phyloP scores from a whole-genome alignment of 768 basidiomycete species.

The Pleurotus djamor region DNA sequence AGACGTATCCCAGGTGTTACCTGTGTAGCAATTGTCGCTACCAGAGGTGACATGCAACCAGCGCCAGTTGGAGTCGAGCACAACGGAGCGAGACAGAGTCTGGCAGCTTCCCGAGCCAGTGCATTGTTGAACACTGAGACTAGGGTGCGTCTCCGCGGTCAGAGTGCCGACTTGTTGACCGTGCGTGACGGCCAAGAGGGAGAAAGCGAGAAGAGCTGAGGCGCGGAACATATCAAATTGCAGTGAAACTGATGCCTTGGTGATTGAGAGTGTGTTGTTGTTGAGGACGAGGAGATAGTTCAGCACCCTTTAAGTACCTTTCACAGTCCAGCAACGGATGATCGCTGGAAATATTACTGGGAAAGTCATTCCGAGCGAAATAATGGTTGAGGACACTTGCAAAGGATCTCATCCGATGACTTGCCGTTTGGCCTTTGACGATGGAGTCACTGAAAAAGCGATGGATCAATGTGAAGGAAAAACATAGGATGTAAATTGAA shows the following conservation, averaged over 20 bases:
- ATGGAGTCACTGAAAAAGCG: neutral
- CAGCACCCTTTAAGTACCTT: neutral
- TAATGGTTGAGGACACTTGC: too few species aligned
- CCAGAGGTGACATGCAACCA: slow-evolving; percentile 28
- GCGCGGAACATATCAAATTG: slow-evolving; percentile 18
- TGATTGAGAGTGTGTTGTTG: neutral
- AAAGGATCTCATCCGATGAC: neutral
- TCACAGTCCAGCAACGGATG: neutral
- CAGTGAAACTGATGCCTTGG: slow-evolving; percentile 1
- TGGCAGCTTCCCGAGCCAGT: slow-evolving; percentile 30
- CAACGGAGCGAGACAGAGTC: slow-evolving; percentile 20
- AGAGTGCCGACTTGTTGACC: slow-evolving; percentile 42
- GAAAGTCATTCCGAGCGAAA: too few species aligned
- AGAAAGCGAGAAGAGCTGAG: slow-evolving; percentile 21
- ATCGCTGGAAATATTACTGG: neutral
- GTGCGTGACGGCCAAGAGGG: slow-evolving; percentile 25
- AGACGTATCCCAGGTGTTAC: slow-evolving; percentile 37
- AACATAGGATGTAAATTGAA: neutral
- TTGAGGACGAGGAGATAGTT: neutral
- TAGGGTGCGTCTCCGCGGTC: slow-evolving; percentile 40
- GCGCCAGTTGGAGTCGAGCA: slow-evolving; percentile 45
- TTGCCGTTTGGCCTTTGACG: neutral
- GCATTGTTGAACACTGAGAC: slow-evolving; percentile 34
- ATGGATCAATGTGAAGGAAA: neutral
- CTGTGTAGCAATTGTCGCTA: slow-evolving; percentile 30